Evolutionary conservation across 192 early-diverging fungal genomes (phyloP).

Genomic region (Podila horticola): DNA sequence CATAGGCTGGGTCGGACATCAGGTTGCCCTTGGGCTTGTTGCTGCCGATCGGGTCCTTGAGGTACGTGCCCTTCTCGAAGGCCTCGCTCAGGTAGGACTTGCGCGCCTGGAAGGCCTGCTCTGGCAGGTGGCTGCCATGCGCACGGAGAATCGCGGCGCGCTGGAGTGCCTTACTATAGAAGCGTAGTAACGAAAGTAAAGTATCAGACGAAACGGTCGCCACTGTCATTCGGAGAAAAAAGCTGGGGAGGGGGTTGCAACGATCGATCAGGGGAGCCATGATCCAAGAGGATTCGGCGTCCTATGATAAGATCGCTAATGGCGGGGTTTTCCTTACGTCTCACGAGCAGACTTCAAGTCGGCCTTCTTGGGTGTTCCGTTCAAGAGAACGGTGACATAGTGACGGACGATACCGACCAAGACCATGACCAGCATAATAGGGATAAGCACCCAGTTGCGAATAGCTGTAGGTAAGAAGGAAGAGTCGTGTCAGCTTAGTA

Average conservation of each 20-base stretch:
- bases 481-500: background rate
- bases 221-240: background rate
- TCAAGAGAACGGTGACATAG: constrained; percentile 90
- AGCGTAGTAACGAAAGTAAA: background rate
- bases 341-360: constrained; percentile 85
- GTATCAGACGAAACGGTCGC: background rate
- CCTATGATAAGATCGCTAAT: background rate
- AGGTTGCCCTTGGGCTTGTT: constrained; percentile 77
- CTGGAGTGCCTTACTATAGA: constrained; percentile 75
- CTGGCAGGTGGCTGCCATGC: constrained; percentile 74
- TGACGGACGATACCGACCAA: constrained; percentile 95
- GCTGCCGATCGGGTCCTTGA: constrained; percentile 83
- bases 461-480: constrained; percentile 63
- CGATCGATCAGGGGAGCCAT: background rate
- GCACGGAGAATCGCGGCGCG: constrained; percentile 77
- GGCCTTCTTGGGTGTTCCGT: constrained; percentile 81
- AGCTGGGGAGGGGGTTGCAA: background rate
- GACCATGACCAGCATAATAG: constrained; percentile 98
- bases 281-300: background rate
- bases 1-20: constrained; percentile 91
- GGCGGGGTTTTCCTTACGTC: constrained; percentile 55
- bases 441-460: constrained; percentile 93
- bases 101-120: constrained; percentile 76
- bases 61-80: constrained; percentile 84
- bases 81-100: constrained; percentile 77